phyloP scores from a whole-genome alignment of 139 green algal genomes.

The Volvox reticuliferus region DNA sequence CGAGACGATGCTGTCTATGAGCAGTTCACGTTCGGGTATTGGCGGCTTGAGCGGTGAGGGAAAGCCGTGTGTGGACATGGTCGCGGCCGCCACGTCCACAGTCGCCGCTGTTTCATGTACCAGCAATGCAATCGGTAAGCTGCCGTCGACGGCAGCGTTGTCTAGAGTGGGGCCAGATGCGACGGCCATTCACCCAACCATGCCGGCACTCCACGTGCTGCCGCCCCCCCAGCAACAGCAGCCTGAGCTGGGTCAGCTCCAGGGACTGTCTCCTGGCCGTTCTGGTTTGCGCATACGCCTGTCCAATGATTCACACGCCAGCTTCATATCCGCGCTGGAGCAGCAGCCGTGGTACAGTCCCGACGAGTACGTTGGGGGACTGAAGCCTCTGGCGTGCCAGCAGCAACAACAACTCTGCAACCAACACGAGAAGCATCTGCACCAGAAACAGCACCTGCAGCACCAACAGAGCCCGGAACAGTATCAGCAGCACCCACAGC shows the following conservation, averaged over 20 bases:
- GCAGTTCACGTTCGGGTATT: neutral
- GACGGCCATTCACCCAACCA: neutral
- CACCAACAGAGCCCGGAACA: neutral
- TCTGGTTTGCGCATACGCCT: neutral
- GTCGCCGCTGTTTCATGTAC: neutral
- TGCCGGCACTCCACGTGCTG: neutral
- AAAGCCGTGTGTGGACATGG: neutral
- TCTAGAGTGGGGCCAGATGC: neutral
- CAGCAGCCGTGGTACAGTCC: neutral
- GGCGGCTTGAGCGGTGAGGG: too few relatives aligned
- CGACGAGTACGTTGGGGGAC: neutral
- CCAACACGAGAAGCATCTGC: neutral
- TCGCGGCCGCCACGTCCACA: neutral
- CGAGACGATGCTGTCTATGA: neutral
- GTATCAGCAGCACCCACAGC: neutral
- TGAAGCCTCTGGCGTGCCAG: neutral
- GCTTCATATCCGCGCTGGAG: constrained; percentile 14
- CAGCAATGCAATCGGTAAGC: neutral
- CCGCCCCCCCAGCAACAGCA: too few relatives aligned
- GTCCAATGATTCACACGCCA: neutral
- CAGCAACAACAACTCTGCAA: neutral
- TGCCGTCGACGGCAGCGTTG: neutral
- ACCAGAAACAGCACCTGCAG: neutral
- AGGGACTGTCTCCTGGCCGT: neutral
- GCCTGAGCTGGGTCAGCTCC: neutral